Conservation (phyloP, 345 rosid species). For the Syzygium aqueum region DNA sequence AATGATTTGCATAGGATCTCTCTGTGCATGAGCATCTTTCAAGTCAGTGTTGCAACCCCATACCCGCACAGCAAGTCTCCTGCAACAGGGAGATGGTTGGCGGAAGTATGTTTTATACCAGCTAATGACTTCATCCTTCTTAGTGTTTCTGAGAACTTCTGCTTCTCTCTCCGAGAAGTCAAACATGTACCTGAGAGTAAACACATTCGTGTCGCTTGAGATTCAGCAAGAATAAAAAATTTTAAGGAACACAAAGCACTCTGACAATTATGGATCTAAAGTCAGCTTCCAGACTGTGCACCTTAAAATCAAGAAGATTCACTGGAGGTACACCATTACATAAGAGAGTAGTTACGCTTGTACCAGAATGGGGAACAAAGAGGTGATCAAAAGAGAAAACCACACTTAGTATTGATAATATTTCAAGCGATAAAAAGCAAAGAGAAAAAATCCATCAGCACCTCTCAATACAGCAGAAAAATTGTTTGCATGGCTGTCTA, state of each 20-base stretch:
- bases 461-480: background rate
- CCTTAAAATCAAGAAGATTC: background rate
- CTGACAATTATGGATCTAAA: background rate
- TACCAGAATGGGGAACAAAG: background rate
- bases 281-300: background rate
- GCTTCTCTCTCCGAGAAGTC: constrained; percentile 67
- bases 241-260: background rate
- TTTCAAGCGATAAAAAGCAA: background rate
- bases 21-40: constrained; percentile 29
- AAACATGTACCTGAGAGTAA: constrained; percentile 63
- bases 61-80: constrained; percentile 72
- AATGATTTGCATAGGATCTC: constrained; percentile 29
- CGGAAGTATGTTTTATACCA: constrained; percentile 67
- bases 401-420: background rate
- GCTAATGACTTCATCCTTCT: constrained; percentile 47
- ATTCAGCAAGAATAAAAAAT: background rate
- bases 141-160: constrained; percentile 51
- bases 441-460: background rate
- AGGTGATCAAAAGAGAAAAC: background rate
- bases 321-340: background rate
- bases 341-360: background rate
- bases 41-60: constrained; percentile 82
- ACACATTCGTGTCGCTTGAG: background rate
- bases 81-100: constrained; percentile 55
- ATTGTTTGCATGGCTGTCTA: background rate